Conservation (phyloP, 306 rosid species). For the Morella rubra region DNA sequence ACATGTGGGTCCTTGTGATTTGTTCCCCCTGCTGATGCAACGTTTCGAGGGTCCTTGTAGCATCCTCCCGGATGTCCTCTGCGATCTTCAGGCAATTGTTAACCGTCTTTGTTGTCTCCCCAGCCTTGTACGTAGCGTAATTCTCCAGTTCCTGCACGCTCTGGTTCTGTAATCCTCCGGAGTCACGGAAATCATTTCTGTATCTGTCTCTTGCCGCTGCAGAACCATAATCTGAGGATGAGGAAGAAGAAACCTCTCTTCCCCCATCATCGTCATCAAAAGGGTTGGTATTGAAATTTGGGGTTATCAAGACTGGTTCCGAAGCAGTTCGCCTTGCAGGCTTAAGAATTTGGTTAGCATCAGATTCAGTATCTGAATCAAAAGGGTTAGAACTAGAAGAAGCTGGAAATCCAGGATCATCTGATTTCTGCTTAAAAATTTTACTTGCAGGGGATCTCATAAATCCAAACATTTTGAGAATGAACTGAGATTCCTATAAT, state of each 20-base stretch:
- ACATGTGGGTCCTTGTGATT: constrained; percentile 77
- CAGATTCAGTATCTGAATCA: constrained; percentile 39
- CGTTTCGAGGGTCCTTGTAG: constrained; percentile 80
- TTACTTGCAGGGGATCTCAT: constrained; percentile 50
- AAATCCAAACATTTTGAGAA: constrained; percentile 61
- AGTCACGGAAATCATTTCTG: constrained; percentile 47
- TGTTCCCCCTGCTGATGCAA: constrained; percentile 94
- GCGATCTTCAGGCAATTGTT: constrained; percentile 80
- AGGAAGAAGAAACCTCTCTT: constrained; percentile 40
- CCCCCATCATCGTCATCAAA: constrained; percentile 44
- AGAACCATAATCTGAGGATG: constrained; percentile 26
- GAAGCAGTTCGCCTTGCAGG: constrained; percentile 65
- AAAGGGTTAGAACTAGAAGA: constrained; percentile 28
- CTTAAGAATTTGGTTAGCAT: constrained; percentile 26
- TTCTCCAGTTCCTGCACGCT: constrained; percentile 75
- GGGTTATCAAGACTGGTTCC: constrained; percentile 48
- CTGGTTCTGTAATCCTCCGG: constrained; percentile 73
- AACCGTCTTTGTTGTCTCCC: constrained; percentile 75
- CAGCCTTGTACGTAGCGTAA: constrained; percentile 69
- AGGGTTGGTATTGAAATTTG: constrained; percentile 46
- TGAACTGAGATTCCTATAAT: background rate
- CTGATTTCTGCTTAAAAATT: constrained; percentile 42
- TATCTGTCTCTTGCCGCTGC: constrained; percentile 38
- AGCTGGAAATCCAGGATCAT: constrained; percentile 32
- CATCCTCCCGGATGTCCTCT: constrained; percentile 74